Percentiles rank a stretch among this genome's conserved stretches.
Conservation (phyloP, 768 basidiomycete genomes). For the Inosperma sp. region DNA sequence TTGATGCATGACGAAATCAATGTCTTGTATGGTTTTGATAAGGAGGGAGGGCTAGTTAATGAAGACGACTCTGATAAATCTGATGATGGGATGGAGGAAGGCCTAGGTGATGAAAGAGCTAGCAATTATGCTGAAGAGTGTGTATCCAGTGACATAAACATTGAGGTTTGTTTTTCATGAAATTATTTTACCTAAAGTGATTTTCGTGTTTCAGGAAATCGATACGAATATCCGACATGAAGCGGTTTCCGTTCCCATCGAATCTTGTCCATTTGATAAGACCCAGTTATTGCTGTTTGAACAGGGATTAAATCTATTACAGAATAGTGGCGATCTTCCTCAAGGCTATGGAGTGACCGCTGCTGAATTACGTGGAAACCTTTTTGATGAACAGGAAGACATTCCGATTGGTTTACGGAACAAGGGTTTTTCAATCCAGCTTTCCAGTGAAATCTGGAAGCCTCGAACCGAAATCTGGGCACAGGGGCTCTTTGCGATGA, state of each 20-base stretch:
- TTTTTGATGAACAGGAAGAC: conserved; percentile 12
- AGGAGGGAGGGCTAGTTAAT: background rate
- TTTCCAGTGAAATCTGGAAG: conserved; percentile 11
- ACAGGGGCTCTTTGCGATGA: conserved; percentile 11
- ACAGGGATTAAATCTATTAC: background rate
- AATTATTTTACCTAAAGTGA: background rate
- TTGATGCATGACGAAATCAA: conserved; percentile 12
- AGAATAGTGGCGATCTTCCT: background rate
- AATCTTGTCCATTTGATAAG: conserved; percentile 10
- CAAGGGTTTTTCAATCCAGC: conserved; percentile 2
- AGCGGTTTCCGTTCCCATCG: conserved; percentile 9
- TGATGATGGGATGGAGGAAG: background rate
- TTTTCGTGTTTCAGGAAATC: conserved; percentile 6
- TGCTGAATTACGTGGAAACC: background rate
- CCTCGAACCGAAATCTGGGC: conserved; percentile 14
- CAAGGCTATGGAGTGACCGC: background rate
- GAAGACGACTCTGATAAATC: background rate
- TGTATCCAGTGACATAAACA: background rate
- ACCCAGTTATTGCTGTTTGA: background rate
- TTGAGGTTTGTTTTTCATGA: no score
- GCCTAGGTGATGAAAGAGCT: background rate
- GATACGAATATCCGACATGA: conserved; percentile 19
- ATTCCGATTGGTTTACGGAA: conserved; percentile 10
- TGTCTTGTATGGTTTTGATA: conserved; percentile 9
- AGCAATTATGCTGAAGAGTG: background rate